Conservation (phyloP, 192 early-diverging fungal genomes). For the Paraglomus occultum region DNA sequence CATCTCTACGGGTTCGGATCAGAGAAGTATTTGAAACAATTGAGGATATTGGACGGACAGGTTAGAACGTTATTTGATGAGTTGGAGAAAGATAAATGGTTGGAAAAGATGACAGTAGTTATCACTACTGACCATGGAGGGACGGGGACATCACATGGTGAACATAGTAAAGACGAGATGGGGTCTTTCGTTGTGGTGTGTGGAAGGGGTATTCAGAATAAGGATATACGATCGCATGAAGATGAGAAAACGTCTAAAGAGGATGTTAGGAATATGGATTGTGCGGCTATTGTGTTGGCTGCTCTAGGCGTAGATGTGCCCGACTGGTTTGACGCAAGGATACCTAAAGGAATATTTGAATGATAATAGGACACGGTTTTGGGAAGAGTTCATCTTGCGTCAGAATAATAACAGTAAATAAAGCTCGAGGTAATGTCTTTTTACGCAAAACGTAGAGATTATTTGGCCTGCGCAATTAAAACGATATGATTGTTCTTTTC, state of each 20-base stretch:
- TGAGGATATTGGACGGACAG: conserved; percentile 16
- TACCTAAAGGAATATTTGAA: not conserved
- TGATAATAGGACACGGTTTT: no score
- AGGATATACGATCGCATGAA: not conserved
- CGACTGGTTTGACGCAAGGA: conserved; percentile 25
- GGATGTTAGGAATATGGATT: conserved; percentile 26
- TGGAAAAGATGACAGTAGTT: conserved; percentile 6
- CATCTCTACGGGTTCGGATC: conserved; percentile 3
- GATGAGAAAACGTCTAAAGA: not conserved
- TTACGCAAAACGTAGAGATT: no score
- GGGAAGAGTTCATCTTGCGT: no score
- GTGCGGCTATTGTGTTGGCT: conserved; percentile 10
- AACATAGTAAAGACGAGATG: conserved; percentile 11
- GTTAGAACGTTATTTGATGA: conserved; percentile 3
- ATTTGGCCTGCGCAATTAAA: no score
- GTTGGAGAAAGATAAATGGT: conserved; percentile 9
- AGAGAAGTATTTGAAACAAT: conserved; percentile 17
- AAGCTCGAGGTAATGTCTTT: no score
- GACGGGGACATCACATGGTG: conserved; percentile 4
- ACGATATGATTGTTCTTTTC: no score
- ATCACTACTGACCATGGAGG: conserved; percentile 31
- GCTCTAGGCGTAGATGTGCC: conserved; percentile 20
- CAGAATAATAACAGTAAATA: no score
- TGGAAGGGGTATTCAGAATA: not conserved
- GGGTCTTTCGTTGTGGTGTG: conserved; percentile 7